Percentiles rank a stretch among this genome's conserved stretches.
Evolutionary conservation across 2,329 filamentous ascomycete genomes (phyloP).

Genomic region (Fusarium pseudoanthophilum): DNA sequence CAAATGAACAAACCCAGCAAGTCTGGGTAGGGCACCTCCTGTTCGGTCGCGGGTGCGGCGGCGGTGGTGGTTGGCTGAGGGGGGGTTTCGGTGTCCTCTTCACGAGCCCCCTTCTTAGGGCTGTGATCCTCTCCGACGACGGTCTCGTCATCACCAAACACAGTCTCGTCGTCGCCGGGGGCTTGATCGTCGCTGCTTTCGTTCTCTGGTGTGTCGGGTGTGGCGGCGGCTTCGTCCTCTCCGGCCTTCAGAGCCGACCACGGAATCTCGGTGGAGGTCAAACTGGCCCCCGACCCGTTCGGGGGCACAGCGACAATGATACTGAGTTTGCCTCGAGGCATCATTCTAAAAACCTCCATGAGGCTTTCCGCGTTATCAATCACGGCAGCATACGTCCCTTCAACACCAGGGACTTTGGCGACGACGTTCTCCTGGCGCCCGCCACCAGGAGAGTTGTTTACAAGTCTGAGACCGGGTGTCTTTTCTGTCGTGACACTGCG

Average conservation of each 20-base stretch:
- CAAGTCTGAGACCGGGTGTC: background rate
- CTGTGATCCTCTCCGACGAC: background rate
- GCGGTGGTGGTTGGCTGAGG: background rate
- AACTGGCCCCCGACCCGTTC: background rate
- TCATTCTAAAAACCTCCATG: fast-evolving
- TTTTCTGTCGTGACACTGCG: fast-evolving
- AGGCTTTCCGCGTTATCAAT: fast-evolving
- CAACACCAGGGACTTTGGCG: background rate
- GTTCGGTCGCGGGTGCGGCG: too few relatives aligned
- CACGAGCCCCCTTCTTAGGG: background rate
- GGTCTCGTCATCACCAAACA: background rate
- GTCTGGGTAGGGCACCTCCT: background rate
- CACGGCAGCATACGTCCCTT: fast-evolving
- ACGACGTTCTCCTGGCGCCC: conserved; percentile 6
- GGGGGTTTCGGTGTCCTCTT: background rate
- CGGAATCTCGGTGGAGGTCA: background rate
- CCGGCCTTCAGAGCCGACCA: background rate
- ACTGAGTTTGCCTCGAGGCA: fast-evolving
- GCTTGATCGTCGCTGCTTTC: too few relatives aligned
- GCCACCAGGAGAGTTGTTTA: background rate
- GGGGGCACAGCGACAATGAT: background rate
- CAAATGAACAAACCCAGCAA: background rate
- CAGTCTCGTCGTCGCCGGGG: fast-evolving
- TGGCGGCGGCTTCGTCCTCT: background rate
- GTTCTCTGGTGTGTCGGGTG: background rate